A percentile compares a stretch with the other conserved stretches of the same genome.
Conservation (phyloP, 2,329 filamentous ascomycete genomes). For the Hypoxylon sp. region DNA sequence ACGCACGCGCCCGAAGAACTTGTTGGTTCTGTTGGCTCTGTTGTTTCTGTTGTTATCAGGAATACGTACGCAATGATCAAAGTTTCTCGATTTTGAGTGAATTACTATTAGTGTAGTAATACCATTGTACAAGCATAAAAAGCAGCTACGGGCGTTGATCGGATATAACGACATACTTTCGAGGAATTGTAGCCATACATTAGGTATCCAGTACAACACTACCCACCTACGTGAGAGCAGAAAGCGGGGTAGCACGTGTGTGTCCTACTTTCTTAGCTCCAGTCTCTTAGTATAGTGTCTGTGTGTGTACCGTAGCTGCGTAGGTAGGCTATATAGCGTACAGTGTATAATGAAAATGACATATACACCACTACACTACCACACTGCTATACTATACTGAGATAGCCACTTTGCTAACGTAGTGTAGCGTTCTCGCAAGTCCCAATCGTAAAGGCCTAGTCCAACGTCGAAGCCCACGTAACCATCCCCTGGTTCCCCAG, state of each 20-base stretch:
- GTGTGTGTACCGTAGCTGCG: neutral
- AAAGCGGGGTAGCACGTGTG: slow-evolving; percentile 46
- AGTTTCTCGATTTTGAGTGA: slow-evolving; percentile 12
- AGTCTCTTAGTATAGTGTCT: neutral
- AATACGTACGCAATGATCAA: slow-evolving; percentile 14
- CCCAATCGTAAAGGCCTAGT: slow-evolving; percentile 25
- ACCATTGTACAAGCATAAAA: slow-evolving; percentile 18
- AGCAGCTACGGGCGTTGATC: slow-evolving; percentile 32
- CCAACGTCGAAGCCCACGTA: slow-evolving; percentile 24
- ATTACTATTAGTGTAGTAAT: slow-evolving; percentile 44
- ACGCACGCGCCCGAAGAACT: no score
- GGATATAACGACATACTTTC: slow-evolving; percentile 36
- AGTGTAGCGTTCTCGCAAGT: slow-evolving; percentile 10
- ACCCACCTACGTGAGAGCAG: slow-evolving; percentile 26
- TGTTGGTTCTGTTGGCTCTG: neutral
- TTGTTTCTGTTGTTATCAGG: slow-evolving; percentile 4
- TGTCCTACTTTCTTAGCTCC: slow-evolving; percentile 3
- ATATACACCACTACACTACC: neutral
- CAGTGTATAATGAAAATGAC: slow-evolving; percentile 3
- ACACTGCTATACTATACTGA: neutral
- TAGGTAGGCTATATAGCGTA: no score
- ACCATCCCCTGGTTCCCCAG: slow-evolving; percentile 37
- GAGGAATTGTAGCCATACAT: slow-evolving; percentile 23
- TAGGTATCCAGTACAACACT: slow-evolving; percentile 9
- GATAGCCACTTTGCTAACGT: slow-evolving; percentile 12